Evolutionary conservation across 495 filamentous ascomycete species (phyloP).

Genomic region (Hypoxylon intermedium): DNA sequence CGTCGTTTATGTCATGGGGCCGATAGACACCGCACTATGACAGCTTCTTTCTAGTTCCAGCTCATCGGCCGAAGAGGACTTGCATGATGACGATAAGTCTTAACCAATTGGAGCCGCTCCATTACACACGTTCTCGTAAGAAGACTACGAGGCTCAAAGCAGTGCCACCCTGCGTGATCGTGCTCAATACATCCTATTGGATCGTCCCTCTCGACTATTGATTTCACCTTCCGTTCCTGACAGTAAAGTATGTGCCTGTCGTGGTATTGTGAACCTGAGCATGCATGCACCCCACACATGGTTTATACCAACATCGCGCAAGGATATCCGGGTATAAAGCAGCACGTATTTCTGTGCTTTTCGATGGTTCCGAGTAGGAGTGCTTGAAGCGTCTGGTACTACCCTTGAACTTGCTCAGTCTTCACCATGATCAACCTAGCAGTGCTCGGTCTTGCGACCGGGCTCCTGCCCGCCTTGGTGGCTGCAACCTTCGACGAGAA

Average conservation of each 20-base stretch:
- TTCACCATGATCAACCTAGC: constrained; percentile 16
- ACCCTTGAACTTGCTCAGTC: background rate
- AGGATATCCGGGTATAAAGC: constrained; percentile 7
- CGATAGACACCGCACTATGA: constrained; percentile 9
- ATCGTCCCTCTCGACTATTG: constrained; percentile 1
- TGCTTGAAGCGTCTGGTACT: background rate
- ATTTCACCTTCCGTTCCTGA: constrained; percentile 28
- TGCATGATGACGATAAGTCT: constrained; percentile 24
- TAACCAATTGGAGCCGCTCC: constrained; percentile 17
- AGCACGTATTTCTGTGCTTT: constrained; percentile 18
- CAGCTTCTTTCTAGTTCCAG: background rate
- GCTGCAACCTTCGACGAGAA: constrained; percentile 51
- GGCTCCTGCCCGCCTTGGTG: constrained; percentile 5
- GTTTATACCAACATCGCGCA: no score
- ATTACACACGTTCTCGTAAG: constrained; percentile 33
- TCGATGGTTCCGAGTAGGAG: no score
- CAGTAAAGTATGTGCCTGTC: background rate
- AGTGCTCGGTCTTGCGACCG: constrained; percentile 16
- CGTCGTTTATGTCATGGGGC: background rate
- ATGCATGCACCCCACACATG: constrained; percentile 25
- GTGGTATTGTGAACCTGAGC: background rate
- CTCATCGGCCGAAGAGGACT: background rate
- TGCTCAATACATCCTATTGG: constrained; percentile 11
- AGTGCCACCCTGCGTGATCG: constrained; percentile 14
- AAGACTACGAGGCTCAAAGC: constrained; percentile 13